Percentiles rank a stretch among this genome's conserved stretches.
phyloP scores from a whole-genome alignment of 2,329 filamentous ascomycete species.

The Dactylonectria estremocensis region DNA sequence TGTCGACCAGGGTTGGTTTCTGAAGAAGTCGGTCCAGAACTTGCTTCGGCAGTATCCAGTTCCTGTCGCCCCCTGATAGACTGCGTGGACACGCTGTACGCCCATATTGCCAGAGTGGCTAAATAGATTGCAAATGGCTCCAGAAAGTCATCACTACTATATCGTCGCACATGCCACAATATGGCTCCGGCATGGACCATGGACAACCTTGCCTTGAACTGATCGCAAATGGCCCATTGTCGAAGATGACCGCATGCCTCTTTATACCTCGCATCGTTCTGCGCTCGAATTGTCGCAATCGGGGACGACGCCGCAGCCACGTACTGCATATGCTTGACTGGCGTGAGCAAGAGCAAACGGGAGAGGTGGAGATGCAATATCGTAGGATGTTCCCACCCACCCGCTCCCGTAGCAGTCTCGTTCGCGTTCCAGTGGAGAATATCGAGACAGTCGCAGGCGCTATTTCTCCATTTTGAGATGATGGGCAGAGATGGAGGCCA shows the following conservation, averaged over 20 bases:
- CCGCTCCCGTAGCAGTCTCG: conserved; percentile 33
- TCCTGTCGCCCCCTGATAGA: neutral
- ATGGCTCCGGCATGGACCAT: conserved; percentile 37
- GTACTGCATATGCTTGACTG: conserved; percentile 32
- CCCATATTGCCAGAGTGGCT: conserved; percentile 34
- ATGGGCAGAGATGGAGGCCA: conserved; percentile 36
- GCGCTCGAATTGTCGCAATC: neutral
- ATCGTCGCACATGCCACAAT: conserved; percentile 39
- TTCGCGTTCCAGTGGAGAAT: conserved; percentile 42
- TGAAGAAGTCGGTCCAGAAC: neutral
- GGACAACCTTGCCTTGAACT: conserved; percentile 39
- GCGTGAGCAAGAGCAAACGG: conserved; percentile 34
- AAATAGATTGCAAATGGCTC: conserved; percentile 37
- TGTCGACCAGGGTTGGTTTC: neutral
- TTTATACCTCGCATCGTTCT: conserved; percentile 3
- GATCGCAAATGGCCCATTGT: conserved; percentile 38
- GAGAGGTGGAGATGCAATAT: conserved; percentile 41
- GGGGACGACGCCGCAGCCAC: conserved; percentile 2
- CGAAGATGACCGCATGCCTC: conserved; percentile 30
- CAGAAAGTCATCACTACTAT: conserved; percentile 34
- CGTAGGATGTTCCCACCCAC: conserved; percentile 39
- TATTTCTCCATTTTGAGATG: conserved; percentile 40
- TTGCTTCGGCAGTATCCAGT: neutral
- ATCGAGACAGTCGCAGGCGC: conserved; percentile 38
- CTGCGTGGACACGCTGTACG: conserved; percentile 31